Evolutionary conservation across 192 early-diverging fungal genomes (phyloP).

Genomic region (Dissophora ornata): DNA sequence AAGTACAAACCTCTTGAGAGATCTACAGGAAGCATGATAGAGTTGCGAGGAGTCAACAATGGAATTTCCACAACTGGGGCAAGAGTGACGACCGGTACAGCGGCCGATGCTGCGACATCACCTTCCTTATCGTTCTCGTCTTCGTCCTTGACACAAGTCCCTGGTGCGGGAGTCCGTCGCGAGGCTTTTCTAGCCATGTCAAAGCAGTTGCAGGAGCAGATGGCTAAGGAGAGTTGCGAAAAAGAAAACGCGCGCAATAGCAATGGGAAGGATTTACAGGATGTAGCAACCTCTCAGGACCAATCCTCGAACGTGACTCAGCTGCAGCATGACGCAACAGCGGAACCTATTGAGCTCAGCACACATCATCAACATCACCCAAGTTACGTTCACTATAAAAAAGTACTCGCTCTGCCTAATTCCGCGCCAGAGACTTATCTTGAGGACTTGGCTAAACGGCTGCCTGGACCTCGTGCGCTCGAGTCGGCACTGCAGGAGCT

Average conservation of each 20-base stretch:
- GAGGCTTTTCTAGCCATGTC: slow-evolving; percentile 50
- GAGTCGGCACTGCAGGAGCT: slow-evolving; percentile 49
- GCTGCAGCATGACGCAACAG: not conserved
- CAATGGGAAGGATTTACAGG: not conserved
- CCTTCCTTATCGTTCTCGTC: slow-evolving; percentile 28
- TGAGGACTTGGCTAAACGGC: slow-evolving; percentile 10
- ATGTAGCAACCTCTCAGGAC: not conserved
- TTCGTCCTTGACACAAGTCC: slow-evolving; percentile 9
- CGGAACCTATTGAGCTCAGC: not conserved
- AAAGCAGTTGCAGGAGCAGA: slow-evolving; percentile 45
- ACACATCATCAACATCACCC: slow-evolving; percentile 4
- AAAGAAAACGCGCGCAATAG: not conserved
- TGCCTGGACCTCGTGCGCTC: slow-evolving; percentile 41
- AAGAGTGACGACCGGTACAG: not conserved
- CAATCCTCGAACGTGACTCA: no score
- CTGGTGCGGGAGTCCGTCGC: slow-evolving; percentile 8
- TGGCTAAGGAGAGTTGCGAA: slow-evolving; percentile 24
- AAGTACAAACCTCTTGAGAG: slow-evolving; percentile 36
- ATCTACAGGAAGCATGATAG: slow-evolving; percentile 1
- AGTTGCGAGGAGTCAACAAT: slow-evolving; percentile 20
- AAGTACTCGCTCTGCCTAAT: slow-evolving; percentile 29
- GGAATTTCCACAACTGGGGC: not conserved
- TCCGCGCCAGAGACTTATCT: slow-evolving; percentile 34
- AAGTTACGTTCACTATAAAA: slow-evolving; percentile 21
- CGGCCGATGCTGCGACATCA: no score